Evolutionary conservation across 169 alveolate genomes (phyloP), one percentile per base, ranked within the genome.

Genomic region (Theileria annulata): DNA sequence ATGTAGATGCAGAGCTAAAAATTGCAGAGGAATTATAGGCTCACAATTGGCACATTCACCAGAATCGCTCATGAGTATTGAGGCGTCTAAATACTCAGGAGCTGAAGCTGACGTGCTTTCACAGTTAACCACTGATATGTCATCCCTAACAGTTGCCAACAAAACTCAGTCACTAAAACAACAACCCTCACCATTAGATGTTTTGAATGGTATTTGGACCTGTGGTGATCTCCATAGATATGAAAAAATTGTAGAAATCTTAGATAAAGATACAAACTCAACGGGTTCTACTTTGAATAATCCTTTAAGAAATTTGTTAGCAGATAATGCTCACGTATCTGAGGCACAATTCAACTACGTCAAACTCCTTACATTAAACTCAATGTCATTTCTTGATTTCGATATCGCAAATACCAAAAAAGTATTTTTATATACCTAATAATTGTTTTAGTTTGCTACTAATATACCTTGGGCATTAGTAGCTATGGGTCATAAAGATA

Each of bases 11-110:
- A 80, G 78, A 33, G 71, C 87, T 33, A 49, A 70, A 33, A 84
- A 84, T 68, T 84, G 90, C 60, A 69, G 87, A 19, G 87, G 90
- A 19, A 71, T 84, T 19, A 77, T 84, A 15, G 90, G 90, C 8
- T 59, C 74, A 5, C 84, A 70, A 68, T 48, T 66, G 12, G 79
- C 64, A 28, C 73, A 35, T 21, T 42, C 90, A 0, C 30, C 89
- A 13, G 79, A 74, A 56, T 49, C 90, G 2, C 42, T 84, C 47
- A 77, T 33, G 67, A 67, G 49, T 33, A 77, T 77, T 28, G 82
- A 77, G 63, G n/a, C 49, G 3, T 23, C 75, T 10, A 84, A 77
- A 28, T 21, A 9, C 42, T 49, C 30, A 15, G 90, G 90, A 9
- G 31, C 28, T 27, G 87, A 76, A 62, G 17, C 8, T 33, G 90